phyloP scores from a whole-genome alignment of 441 rosid species.

The Pelargonium fulgidum region DNA sequence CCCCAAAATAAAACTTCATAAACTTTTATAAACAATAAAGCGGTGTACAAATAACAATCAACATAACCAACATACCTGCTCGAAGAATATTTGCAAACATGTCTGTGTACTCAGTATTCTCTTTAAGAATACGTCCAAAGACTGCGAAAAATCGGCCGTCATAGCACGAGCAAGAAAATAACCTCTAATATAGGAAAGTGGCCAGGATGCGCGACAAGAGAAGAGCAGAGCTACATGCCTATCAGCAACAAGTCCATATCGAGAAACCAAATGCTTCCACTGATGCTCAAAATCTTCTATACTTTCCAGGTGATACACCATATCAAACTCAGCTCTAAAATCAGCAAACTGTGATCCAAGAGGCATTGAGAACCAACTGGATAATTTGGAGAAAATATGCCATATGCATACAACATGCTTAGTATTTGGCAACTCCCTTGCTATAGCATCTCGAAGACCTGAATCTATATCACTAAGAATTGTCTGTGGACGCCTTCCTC shows the following conservation, averaged over 20 bases:
- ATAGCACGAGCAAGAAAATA: constrained; percentile 62
- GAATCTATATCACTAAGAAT: constrained; percentile 73
- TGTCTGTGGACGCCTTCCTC: constrained; percentile 71
- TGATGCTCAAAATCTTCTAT: constrained; percentile 69
- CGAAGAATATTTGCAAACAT: constrained; percentile 64
- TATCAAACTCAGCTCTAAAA: constrained; percentile 63
- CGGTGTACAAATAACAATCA: background rate
- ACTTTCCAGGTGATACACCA: constrained; percentile 46
- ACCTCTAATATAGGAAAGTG: constrained; percentile 49
- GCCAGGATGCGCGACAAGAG: constrained; percentile 60
- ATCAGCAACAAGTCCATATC: constrained; percentile 65
- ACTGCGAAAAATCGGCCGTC: constrained; percentile 55
- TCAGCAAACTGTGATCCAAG: constrained; percentile 71
- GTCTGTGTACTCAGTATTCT: constrained; percentile 47
- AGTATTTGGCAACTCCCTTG: constrained; percentile 68
- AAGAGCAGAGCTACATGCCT: constrained; percentile 66
- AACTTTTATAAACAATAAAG: background rate
- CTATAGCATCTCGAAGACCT: constrained; percentile 63
- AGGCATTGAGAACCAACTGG: constrained; percentile 68
- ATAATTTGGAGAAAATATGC: constrained; percentile 55
- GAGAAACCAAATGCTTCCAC: constrained; percentile 66
- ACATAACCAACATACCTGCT: constrained; percentile 49
- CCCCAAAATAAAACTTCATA: constrained; percentile 17
- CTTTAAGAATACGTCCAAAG: constrained; percentile 53
- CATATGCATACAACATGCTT: constrained; percentile 58